Base-by-base conservation (phyloP, 176 grass and related monocot species). In the Carex cristatella region DNA sequence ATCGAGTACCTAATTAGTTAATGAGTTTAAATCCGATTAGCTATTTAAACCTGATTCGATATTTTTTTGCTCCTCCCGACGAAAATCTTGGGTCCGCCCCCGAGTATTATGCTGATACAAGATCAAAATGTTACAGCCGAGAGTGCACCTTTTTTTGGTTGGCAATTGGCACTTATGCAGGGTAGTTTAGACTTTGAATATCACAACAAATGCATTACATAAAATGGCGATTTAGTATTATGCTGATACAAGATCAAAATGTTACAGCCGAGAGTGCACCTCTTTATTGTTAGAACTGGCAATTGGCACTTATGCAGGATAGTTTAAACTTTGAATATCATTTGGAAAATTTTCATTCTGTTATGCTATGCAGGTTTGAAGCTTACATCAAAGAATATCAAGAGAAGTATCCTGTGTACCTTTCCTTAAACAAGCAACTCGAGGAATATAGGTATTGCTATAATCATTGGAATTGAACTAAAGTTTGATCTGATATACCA, bases 311-410 rank as follows among this genome's bases (percentile, higher is more conserved):
- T 58, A 18, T 7, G 32, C 28, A 79, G 53, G 12, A 28, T 57
- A 56, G 13, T 58, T 30, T 58, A 79, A 6, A 16, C 51, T 79
- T 79, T 58, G 28, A 57, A 32, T 79, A 79, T 79, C 28, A 57
- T 11, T 79, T 37, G 53, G 28, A 78, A 78, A 33, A 38, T 4
- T 75, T 51, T 83, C 51, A 83, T 79, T 65, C 38, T 83, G 46
- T 55, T 89, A 61, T 86, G 55, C 80, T 55, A 90, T 90, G 75
- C 83, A 98, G 95, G 88, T 94, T 91, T 51, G 85, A 93, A 88
- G 88, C 90, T 85, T 98, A 94, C 84, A 69, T 93, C 66, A 91
- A 90, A 87, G 95, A 98, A 86, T 98, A 90, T 87, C 81, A 87
- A 84, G 95, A 94, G 79, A 98, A 98, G 69, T 90, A 93, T 35